Percentiles rank a stretch among this genome's conserved stretches.
Evolutionary conservation across 768 basidiomycete genomes (phyloP).

Genomic region (Lactarius evosmus): DNA sequence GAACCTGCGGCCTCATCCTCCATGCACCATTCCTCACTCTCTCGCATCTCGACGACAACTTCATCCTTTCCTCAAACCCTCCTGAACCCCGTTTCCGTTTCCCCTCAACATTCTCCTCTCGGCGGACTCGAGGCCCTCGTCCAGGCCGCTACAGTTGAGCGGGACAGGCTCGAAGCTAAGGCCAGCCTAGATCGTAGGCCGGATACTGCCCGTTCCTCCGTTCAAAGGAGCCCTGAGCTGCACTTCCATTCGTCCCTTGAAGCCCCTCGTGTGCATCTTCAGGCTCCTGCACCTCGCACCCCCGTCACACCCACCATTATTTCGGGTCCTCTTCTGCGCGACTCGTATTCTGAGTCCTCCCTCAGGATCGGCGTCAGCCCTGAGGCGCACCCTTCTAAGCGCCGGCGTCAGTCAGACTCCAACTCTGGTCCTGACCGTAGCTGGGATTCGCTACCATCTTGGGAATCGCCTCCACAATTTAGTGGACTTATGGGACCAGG

Average conservation of each 20-base stretch:
- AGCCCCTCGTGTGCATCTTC: constrained; percentile 8
- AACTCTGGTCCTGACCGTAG: constrained; percentile 14
- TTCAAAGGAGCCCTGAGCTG: constrained; percentile 13
- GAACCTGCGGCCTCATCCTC: constrained; percentile 15
- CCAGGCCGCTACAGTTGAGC: constrained; percentile 67
- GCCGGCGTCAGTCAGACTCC: constrained; percentile 19
- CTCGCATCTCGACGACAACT: constrained; percentile 17
- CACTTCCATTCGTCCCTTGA: constrained; percentile 13
- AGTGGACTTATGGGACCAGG: constrained; percentile 19
- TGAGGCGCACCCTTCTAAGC: constrained; percentile 15
- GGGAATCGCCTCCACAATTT: constrained; percentile 16
- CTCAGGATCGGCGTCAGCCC: constrained; percentile 13
- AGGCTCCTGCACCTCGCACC: constrained; percentile 16
- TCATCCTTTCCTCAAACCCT: constrained; percentile 27
- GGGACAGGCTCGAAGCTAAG: constrained; percentile 45
- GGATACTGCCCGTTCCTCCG: constrained; percentile 9
- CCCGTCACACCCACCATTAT: constrained; percentile 15
- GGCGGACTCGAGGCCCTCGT: constrained; percentile 62
- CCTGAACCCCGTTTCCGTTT: constrained; percentile 28
- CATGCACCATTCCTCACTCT: constrained; percentile 14
- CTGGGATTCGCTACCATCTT: constrained; percentile 15
- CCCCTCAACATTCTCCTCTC: constrained; percentile 30
- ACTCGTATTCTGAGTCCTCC: constrained; percentile 23
- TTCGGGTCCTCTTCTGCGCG: constrained; percentile 15
- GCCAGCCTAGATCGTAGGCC: constrained; percentile 12